Conservation (phyloP, 208 protist species). For the Jaenimonas drosophilae region DNA sequence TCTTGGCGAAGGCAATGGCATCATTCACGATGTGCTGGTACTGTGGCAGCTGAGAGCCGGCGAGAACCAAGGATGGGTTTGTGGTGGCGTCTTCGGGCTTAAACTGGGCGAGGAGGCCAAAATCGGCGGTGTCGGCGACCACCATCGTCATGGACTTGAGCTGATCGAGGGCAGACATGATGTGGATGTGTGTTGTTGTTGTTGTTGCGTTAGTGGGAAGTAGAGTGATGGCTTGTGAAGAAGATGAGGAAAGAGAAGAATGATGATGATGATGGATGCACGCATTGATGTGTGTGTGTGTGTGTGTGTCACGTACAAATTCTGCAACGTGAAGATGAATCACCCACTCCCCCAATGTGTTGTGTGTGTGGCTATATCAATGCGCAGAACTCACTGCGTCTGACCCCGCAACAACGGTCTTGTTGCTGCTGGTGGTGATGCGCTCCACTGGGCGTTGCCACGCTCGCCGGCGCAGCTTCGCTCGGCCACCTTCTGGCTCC, state of each 20-base stretch:
- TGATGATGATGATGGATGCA: neutral
- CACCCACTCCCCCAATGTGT: too few species aligned
- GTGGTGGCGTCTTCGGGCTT: constrained; percentile 95
- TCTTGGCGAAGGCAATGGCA: constrained; percentile 89
- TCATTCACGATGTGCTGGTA: constrained; percentile 85
- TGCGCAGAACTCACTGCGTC: too few species aligned
- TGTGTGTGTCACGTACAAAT: too few species aligned
- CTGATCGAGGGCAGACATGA: constrained; percentile 59
- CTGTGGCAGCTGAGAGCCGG: constrained; percentile 80
- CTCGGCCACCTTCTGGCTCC: constrained; percentile 10
- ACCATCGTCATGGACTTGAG: constrained; percentile 71
- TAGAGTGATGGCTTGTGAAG: constrained; percentile 1
- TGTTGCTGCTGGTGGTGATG: too few species aligned
- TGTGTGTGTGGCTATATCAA: too few species aligned
- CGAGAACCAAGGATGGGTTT: constrained; percentile 95
- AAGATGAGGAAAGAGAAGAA: constrained; percentile 1
- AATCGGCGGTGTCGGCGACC: constrained; percentile 97
- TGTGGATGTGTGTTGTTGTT: constrained; percentile 12
- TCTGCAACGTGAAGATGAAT: too few species aligned
- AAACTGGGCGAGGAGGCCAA: constrained; percentile 89
- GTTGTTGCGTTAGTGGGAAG: constrained; percentile 2
- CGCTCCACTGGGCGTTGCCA: constrained; percentile 41
- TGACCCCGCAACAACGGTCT: too few species aligned
- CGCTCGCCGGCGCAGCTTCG: constrained; percentile 47
- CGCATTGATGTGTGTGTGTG: constrained; percentile 5